phyloP scores from a whole-genome alignment of 371 early-diverging fungal genomes.

The Enterospora canceri region DNA sequence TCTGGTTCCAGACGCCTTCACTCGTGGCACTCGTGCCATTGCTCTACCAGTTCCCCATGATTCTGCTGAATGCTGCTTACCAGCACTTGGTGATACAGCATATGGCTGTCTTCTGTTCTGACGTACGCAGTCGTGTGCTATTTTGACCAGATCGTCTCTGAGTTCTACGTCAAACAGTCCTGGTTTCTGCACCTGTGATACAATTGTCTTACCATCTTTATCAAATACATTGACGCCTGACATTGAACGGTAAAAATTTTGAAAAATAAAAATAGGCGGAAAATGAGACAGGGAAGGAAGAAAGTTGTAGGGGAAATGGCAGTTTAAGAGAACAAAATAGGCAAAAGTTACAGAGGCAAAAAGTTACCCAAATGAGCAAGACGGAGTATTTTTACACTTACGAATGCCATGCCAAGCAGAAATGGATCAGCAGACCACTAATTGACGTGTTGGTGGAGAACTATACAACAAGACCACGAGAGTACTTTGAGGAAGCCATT shows the following conservation, averaged over 20 bases:
- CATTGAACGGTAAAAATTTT: slow-evolving; percentile 27
- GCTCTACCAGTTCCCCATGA: slow-evolving; percentile 98
- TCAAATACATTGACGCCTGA: slow-evolving; percentile 34
- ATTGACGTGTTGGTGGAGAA: slow-evolving; percentile 50
- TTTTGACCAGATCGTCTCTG: slow-evolving; percentile 85
- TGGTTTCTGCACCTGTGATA: slow-evolving; percentile 60
- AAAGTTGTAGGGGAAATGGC: not conserved
- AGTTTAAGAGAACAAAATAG: no score
- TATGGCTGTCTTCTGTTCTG: slow-evolving; percentile 98
- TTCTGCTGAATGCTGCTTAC: slow-evolving; percentile 96
- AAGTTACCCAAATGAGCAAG: not conserved
- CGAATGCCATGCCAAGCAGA: slow-evolving; percentile 50
- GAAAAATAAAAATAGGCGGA: not conserved
- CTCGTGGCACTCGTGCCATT: slow-evolving; percentile 98
- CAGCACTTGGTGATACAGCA: slow-evolving; percentile 86
- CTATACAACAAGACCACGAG: slow-evolving; percentile 42
- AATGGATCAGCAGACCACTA: slow-evolving; percentile 52
- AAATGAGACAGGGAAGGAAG: not conserved
- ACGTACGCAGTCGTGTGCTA: slow-evolving; percentile 86
- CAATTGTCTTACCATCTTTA: slow-evolving; percentile 37
- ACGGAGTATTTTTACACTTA: slow-evolving; percentile 46
- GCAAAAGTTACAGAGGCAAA: no score
- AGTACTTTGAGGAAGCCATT: slow-evolving; percentile 54
- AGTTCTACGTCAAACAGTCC: slow-evolving; percentile 91
- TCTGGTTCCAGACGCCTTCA: slow-evolving; percentile 91